Evolutionary conservation across 2,329 filamentous ascomycete genomes (phyloP).

Genomic region (Phialophora expanda): DNA sequence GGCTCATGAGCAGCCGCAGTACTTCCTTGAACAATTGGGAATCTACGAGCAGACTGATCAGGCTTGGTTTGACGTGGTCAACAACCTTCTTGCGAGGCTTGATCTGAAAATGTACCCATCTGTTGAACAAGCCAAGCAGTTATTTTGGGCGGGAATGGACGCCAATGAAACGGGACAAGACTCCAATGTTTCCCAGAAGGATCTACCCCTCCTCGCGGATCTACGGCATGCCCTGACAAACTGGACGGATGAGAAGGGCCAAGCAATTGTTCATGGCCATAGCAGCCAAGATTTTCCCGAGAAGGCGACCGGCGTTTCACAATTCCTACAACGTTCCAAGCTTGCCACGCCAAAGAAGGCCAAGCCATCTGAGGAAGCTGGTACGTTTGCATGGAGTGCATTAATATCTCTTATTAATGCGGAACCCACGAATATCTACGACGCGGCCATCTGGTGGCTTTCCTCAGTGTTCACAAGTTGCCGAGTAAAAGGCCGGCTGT

Average conservation of each 20-base stretch:
- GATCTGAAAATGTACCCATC: constrained; percentile 48
- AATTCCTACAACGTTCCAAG: constrained; percentile 63
- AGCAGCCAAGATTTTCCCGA: constrained; percentile 56
- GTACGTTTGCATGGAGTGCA: constrained; percentile 44
- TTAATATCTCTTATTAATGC: constrained; percentile 56
- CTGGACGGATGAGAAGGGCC: constrained; percentile 54
- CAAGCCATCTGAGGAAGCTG: constrained; percentile 48
- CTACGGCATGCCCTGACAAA: constrained; percentile 50
- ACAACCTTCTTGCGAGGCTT: constrained; percentile 58
- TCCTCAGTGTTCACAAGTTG: constrained; percentile 50
- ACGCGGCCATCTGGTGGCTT: constrained; percentile 62
- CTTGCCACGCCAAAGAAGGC: constrained; percentile 50
- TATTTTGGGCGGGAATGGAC: constrained; percentile 33
- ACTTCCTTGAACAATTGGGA: constrained; percentile 61
- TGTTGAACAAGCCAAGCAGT: constrained; percentile 45
- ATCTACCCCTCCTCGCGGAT: constrained; percentile 48
- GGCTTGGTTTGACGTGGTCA: constrained; percentile 61
- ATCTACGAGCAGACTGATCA: constrained; percentile 61
- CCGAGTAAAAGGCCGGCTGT: background rate
- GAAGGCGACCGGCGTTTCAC: constrained; percentile 55
- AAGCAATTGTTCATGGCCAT: constrained; percentile 55
- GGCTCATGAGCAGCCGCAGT: constrained; percentile 58
- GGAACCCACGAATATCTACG: constrained; percentile 55
- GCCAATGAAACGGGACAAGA: background rate
- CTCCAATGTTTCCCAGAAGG: constrained; percentile 31